Evolutionary conservation across 2,329 filamentous ascomycete genomes (phyloP).

Genomic region (Colletotrichum chrysophilum): DNA sequence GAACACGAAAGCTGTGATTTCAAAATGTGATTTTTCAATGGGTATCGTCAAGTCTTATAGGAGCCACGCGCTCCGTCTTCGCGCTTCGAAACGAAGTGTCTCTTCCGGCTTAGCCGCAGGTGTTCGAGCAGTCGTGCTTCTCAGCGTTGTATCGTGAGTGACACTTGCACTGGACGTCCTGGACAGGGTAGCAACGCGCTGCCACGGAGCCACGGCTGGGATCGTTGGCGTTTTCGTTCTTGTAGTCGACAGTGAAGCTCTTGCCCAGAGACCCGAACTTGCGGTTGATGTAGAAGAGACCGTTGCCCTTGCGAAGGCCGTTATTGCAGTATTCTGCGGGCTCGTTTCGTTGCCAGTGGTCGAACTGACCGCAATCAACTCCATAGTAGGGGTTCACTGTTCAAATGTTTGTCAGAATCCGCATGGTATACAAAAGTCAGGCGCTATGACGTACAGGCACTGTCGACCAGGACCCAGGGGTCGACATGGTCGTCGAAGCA

Average conservation of each 20-base stretch:
- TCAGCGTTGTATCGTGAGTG: not conserved
- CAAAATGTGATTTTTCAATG: not conserved
- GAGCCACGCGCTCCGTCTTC: not conserved
- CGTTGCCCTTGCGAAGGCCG: not conserved
- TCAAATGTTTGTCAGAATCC: not conserved
- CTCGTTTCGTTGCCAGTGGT: not conserved
- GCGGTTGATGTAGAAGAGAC: not conserved
- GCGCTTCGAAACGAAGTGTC: not conserved
- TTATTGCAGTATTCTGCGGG: not conserved
- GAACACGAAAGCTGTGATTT: not conserved
- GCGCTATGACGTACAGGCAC: not conserved
- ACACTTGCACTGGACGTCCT: not conserved
- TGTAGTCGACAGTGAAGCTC: not conserved
- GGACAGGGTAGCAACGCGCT: not conserved
- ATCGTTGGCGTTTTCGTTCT: not conserved
- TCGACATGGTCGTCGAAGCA: conserved; percentile 4
- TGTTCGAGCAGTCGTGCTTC: not conserved
- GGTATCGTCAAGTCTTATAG: not conserved
- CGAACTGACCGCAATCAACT: conserved; percentile 2
- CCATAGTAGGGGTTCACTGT: not conserved
- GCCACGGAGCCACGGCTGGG: not conserved
- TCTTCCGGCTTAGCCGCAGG: not conserved
- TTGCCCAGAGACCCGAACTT: not conserved
- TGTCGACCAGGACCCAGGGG: not conserved
- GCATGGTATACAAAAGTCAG: rapidly evolving